A percentile compares a stretch with the other conserved stretches of the same genome.
Evolutionary conservation across 2,329 filamentous ascomycete species (phyloP).

Genomic region (Ophiostoma fasciatum): DNA sequence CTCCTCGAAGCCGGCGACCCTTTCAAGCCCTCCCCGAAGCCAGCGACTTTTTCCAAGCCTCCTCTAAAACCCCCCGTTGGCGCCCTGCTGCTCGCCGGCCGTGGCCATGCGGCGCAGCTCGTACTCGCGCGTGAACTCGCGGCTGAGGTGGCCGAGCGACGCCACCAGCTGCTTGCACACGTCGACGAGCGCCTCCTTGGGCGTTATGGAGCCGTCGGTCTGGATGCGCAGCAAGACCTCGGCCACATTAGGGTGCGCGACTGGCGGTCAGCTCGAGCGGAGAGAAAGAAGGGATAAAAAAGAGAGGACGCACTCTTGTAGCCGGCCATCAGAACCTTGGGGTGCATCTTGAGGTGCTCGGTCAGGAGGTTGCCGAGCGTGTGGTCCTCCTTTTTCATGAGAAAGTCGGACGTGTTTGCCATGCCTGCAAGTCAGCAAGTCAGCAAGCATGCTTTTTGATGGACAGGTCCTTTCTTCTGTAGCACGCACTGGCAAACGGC

Average conservation of each 20-base stretch:
- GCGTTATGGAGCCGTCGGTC: conserved; percentile 75
- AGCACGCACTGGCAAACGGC: conserved; percentile 47
- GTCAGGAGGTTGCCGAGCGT: conserved; percentile 84
- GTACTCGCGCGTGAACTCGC: conserved; percentile 86
- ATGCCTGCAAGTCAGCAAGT: conserved; percentile 44
- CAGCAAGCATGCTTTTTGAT: too few relatives aligned
- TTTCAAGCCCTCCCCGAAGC: too few relatives aligned
- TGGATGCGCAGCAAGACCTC: conserved; percentile 64
- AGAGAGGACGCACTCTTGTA: conserved; percentile 56
- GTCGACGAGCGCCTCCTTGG: conserved; percentile 74
- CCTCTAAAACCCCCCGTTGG: too few relatives aligned
- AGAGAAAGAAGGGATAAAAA: neutral
- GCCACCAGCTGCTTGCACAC: conserved; percentile 72
- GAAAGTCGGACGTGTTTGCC: conserved; percentile 89
- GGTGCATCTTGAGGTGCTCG: conserved; percentile 70
- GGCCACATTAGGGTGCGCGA: conserved; percentile 45
- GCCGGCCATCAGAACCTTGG: conserved; percentile 75
- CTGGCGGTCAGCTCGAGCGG: too few relatives aligned
- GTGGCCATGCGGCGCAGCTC: conserved; percentile 76
- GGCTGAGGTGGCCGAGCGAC: conserved; percentile 63
- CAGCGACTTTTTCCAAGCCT: too few relatives aligned
- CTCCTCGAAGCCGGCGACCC: too few relatives aligned
- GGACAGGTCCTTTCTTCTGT: neutral
- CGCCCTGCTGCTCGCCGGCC: conserved; percentile 41
- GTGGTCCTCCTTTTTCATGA: conserved; percentile 93